Evolutionary conservation across 805 yeast genomes (phyloP), one percentile per base, ranked within the genome.

Genomic region (Ogataea thermomethanolica): DNA sequence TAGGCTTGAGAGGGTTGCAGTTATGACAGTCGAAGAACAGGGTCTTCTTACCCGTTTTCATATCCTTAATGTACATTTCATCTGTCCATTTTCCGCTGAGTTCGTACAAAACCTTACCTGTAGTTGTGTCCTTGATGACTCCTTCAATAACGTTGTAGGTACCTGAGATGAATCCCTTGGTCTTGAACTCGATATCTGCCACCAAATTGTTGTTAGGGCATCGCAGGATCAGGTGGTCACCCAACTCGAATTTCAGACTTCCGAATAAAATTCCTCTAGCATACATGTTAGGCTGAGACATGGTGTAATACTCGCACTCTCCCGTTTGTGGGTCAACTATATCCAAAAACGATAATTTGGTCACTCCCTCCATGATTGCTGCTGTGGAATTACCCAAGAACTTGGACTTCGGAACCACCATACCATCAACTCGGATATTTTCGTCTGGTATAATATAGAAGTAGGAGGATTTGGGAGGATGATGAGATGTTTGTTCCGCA

Each of bases 351-450:
- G 84, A 76, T 13, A 90, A 64, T 35, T 76, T 79, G 1, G 87
- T 91, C 41, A 74, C 58, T 14, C 99, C 99, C 53, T 90, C 96
- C 99, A 93, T 93, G 61, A 93, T 78, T 1, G 96, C 95, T 14
- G 98, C 99, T 0, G 96, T 90, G 2, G 96, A 88, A 58, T 93
- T 93, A 24, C 99, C 99, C 45, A 91, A 69, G 55, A 93, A 93
- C 54, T 78, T 77, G 1, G 97, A 89, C 56, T 77, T 81, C 15
- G 99, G 99, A 31, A 88, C 71, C 13, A 89, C 79, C 10, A 84
- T 74, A 23, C 99, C 99, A 56, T 93, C 99, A 15, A 83, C 88
- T 47, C 93, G 76, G 43, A 93, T 85, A 50, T 78, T 77, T 43
- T 76, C 75, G 42, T 79, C 84, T 0, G 99, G 99, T 26, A 86